Base-by-base conservation (phyloP, 352 stramenopile species). In the Phytopythium ostracodes region DNA sequence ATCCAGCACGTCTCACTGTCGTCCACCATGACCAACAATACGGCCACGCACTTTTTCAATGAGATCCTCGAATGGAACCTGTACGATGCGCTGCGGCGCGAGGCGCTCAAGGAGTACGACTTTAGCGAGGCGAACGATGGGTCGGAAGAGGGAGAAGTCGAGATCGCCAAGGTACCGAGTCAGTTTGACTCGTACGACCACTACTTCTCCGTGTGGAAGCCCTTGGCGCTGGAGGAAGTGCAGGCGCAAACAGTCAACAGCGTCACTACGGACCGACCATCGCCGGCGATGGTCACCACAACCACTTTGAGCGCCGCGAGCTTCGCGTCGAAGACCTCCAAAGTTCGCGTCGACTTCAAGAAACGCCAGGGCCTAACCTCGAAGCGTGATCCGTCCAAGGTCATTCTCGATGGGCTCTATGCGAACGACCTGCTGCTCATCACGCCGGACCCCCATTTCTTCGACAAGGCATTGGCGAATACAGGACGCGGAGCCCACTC, bases 161-260 rank as follows among this genome's bases (percentile, higher is more conserved):
- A 84, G 46, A 65, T 89, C 4, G 66, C 80, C 0, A 77, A 82
- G 44, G 82, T 96, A 14, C 87, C 87, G 33, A 94, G 82, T 67
- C 89, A 89, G 56, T 96, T 96, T 62, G 65, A 72, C 22, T 95
- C 83, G 47, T 95, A 94, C 46, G 79, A 92, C 17, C 84, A 96
- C 58, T 96, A 96, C 49, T 96, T 94, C 57, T 88, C 77, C 4
- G 85, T 96, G 24, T 96, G 88, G 88, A 89, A 94, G 62, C 88
- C 87, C 4, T 67, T 96, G 18, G 81, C 85, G 18, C 65, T 96
- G 1, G 70, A 94, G 65, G 88, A 96, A 89, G 82, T 96, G n/a
- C 81, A 94, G 59, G 88, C 87, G 4, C 86, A 96, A 56, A 87
- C 84, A 20, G 71, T 95, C 17, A 95, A 92, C 66, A 80, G 69